These are phyloP conservation scores for Saccharomycopsis schoenii DNA, from an alignment of 805 yeast genomes.

Conservation along the genomic window DNA sequence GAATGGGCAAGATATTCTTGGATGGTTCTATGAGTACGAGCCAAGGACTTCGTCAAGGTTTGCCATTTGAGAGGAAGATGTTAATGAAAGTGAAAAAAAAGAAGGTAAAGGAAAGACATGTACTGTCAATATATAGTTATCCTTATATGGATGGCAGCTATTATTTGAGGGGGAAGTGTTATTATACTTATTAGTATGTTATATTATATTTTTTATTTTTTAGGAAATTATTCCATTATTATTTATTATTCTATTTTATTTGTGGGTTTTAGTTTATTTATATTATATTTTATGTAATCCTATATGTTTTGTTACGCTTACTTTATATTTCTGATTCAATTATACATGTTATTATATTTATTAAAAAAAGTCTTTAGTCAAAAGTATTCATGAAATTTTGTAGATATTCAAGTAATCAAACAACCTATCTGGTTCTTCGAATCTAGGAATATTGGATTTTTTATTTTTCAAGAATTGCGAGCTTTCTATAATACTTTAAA, in stretches of 20 bases:
- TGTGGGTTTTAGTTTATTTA: neutral
- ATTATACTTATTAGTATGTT: too few species aligned
- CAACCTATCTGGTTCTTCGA: too few species aligned
- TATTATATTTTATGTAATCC: neutral
- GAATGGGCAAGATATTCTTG: conserved; percentile 24
- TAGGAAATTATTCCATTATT: neutral
- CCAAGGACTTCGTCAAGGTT: neutral
- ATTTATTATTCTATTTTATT: neutral
- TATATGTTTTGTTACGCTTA: neutral
- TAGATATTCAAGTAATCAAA: too few species aligned
- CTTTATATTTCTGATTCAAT: neutral
- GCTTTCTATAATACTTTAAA: too few species aligned
- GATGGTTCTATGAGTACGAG: conserved; percentile 17
- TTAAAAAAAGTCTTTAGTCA: too few species aligned
- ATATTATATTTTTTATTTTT: neutral
- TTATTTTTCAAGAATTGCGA: too few species aligned
- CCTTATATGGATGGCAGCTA: neutral
- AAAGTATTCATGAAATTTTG: too few species aligned
- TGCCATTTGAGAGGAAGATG: neutral
- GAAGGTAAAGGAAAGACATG: neutral
- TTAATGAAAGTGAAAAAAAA: neutral
- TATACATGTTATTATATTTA: too few species aligned
- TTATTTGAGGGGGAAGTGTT: neutral
- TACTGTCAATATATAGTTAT: too few species aligned
- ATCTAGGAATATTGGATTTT: too few species aligned